Conservation (phyloP, 2,329 filamentous ascomycete genomes). For the Uncinocarpus reesii region DNA sequence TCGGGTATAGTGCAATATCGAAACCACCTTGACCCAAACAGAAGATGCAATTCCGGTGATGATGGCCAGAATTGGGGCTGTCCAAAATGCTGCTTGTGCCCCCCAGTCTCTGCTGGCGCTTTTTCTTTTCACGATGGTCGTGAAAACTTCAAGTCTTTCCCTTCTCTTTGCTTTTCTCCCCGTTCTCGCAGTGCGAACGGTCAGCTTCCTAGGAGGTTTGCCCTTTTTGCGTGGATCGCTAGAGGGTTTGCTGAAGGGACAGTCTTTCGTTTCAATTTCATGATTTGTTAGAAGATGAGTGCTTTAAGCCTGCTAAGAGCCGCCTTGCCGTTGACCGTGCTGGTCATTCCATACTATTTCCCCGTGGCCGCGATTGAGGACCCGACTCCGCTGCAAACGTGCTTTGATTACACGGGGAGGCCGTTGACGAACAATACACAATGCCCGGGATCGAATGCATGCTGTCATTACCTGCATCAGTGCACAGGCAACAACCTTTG, state of each 20-base stretch:
- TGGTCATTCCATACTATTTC: neutral
- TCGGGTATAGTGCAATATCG: slow-evolving; percentile 12
- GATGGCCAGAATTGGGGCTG: neutral
- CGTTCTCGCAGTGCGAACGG: slow-evolving; percentile 7
- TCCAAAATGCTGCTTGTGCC: neutral
- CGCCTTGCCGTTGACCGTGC: neutral
- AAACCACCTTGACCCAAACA: neutral
- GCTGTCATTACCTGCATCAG: slow-evolving; percentile 13
- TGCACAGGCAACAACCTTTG: slow-evolving; percentile 12
- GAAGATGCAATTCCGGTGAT: neutral
- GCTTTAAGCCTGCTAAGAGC: slow-evolving; percentile 1
- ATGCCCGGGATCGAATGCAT: slow-evolving; percentile 14
- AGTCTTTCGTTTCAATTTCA: neutral
- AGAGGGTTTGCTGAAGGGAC: neutral
- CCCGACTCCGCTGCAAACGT: slow-evolving; percentile 11
- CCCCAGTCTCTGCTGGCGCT: neutral
- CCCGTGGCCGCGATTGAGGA: slow-evolving; percentile 3
- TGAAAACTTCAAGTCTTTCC: neutral
- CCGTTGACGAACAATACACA: slow-evolving; percentile 14
- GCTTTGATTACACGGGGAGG: slow-evolving; percentile 13
- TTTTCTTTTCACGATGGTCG: neutral
- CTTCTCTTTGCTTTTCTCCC: neutral
- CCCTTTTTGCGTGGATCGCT: slow-evolving; percentile 10
- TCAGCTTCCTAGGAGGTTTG: neutral
- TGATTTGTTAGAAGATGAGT: slow-evolving; percentile 1